Evolutionary conservation across 2,329 filamentous ascomycete genomes (phyloP), one percentile per base, ranked within the genome.

Genomic region (Penicillium sp.): DNA sequence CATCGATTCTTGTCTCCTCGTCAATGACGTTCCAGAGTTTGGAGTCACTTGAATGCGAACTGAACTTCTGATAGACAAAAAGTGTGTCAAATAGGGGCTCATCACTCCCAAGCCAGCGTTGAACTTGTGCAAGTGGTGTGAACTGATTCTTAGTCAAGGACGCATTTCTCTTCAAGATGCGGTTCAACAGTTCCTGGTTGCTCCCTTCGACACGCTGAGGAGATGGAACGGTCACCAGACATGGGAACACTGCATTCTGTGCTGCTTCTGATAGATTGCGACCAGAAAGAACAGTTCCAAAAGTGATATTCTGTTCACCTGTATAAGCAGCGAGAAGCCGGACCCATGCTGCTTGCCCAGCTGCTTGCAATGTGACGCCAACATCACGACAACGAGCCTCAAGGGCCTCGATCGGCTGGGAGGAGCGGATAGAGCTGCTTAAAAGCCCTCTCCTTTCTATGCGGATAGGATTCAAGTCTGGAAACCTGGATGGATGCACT

Each of bases 261-360:
- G 86, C 84, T n/a, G 80, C 76, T 4, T 87, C 81, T 0, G 81
- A 80, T 3, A 82, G 67, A 27, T 77, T 85, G 31, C 91, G 81
- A 1, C 91, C 91, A 8, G 92, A 92, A 7, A 96, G 78, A 0
- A 92, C 89, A 14, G 89, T 80, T 0, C 92, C 93, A 69, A 94
- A 96, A 0, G 87, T 87, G 0, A 94, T 86, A 6, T 81, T 81
- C 2, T 76, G 67, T 67, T 96, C 91, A 1, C 91, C 92, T 14
- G 87, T 81, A 65, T 96, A 96, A 0, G 86, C 83, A 0, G 89
- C 81, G 0, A 97, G 78, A 0, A 97, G 67, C 7, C 85, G 81
- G 2, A 88, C 82, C 92, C 92, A 97, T 2, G 89, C 84, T 3
- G 86, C 87, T 69, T 96, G 89, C 0, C 90, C 82, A 1, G 85